Percentiles rank a stretch among this genome's conserved stretches.
Conservation (phyloP, 1,284 basidiomycete species). For the Xerocomus minutiporus region DNA sequence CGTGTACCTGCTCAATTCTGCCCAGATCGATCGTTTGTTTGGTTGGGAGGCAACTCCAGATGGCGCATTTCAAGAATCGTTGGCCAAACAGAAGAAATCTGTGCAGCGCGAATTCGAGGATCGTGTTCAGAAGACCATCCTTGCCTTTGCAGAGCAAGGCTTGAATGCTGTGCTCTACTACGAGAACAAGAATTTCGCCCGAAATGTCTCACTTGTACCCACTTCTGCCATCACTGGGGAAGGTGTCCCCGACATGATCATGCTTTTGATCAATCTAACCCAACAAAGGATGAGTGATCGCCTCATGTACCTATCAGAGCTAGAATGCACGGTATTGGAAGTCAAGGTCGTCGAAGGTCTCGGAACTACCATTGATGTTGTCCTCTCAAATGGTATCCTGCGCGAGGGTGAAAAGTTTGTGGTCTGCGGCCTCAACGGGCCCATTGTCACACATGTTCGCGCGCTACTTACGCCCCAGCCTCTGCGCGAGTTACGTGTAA, state of each 20-base stretch:
- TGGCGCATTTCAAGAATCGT: constrained; percentile 87
- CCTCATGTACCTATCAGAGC: constrained; percentile 97
- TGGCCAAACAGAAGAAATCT: constrained; percentile 78
- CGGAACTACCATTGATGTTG: constrained; percentile 97
- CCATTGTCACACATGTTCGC: constrained; percentile 93
- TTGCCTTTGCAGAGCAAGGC: constrained; percentile 97
- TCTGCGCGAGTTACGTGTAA: constrained; percentile 92
- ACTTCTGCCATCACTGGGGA: constrained; percentile 98
- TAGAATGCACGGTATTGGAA: constrained; percentile 99
- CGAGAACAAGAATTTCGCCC: constrained; percentile 94
- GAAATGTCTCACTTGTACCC: constrained; percentile 94
- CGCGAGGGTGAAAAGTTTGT: constrained; percentile 94
- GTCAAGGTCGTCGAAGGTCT: constrained; percentile 99
- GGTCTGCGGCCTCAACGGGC: constrained; percentile 95
- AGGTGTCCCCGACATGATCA: constrained; percentile 99
- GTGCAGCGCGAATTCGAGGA: constrained; percentile 94
- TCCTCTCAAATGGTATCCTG: constrained; percentile 93
- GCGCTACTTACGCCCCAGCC: constrained; percentile 97
- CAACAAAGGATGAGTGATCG: constrained; percentile 97
- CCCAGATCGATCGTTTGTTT: constrained; percentile 93
- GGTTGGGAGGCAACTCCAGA: constrained; percentile 92
- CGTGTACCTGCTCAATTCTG: constrained; percentile 10
- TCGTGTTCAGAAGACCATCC: constrained; percentile 78
- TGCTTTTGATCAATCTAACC: constrained; percentile 95
- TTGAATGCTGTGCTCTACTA: constrained; percentile 96